Evolutionary conservation across 768 basidiomycete species (phyloP), one percentile per base, ranked within the genome.

Genomic region (Tricholoma terreum): DNA sequence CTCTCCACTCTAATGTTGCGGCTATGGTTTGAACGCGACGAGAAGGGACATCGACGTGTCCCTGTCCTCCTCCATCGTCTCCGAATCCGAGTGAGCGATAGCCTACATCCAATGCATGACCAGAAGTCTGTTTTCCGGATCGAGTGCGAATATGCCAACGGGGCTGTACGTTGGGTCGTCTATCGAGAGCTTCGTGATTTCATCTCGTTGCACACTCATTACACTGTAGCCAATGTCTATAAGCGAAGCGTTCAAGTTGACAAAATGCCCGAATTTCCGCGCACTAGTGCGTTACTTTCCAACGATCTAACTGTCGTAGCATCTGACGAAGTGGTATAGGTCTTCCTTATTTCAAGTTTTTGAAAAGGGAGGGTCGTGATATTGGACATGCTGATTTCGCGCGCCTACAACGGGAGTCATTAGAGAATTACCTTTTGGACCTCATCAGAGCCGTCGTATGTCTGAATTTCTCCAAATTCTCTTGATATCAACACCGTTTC

Each of bases 131-230:
- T 92, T 2, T 95, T 95, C 69, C 84, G 92, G 14, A 93, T 95
- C 62, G 93, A 95, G 71, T 98, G 94, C 69, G 92, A 97, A 71
- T 98, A 99, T 69, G 96, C 93, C 0, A 94, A 96, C 61, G 93
- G 93, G 19, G 87, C 88, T 11, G 85, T 82, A 67, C 78, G 94
- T 70, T 99, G 97, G 96, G 95, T 97, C 27, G 81, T 93, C n/a
- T 94, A 94, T 71, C 87, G 96, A 52, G 88, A 95, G 72, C 79
- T 97, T 54, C 86, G 92, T 59, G 96, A 98, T 69, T 97, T 99
- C 66, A 54, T 96, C 46, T 89, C 89, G 22, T 73, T 99, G 21
- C 95, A 98, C 69, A 81, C 88, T 0, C 94, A 98, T 69, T 97
- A 96, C 69, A 77, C 87, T 1, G 75, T 97, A 17, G 88, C 92